A percentile compares a stretch with the other conserved stretches of the same genome.
phyloP scores from a whole-genome alignment of 306 rosid genomes.

The Fragaria iinumae region DNA sequence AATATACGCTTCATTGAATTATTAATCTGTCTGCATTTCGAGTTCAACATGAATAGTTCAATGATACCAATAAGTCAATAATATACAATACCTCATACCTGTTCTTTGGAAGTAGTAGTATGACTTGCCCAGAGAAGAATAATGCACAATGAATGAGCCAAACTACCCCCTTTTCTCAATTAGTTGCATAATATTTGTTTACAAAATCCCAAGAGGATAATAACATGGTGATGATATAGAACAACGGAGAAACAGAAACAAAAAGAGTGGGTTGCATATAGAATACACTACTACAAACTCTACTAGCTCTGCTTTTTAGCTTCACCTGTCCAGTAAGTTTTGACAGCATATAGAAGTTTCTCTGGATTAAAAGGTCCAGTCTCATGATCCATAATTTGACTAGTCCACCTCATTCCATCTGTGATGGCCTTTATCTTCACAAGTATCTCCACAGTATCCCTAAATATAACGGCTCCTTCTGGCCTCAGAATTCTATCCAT shows the following conservation, averaged over 20 bases:
- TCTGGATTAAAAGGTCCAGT: constrained; percentile 93
- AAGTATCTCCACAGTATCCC: constrained; percentile 76
- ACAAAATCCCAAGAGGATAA: constrained; percentile 12
- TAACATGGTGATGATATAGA: background rate
- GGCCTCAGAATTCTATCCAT: constrained; percentile 95
- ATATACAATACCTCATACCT: background rate
- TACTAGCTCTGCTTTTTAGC: constrained; percentile 33
- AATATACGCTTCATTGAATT: too few relatives aligned
- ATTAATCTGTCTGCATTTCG: background rate
- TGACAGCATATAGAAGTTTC: constrained; percentile 77
- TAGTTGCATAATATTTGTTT: constrained; percentile 4
- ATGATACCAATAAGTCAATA: background rate
- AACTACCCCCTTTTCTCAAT: constrained; percentile 5
- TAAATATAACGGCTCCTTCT: constrained; percentile 81
- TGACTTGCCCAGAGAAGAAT: background rate
- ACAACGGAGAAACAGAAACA: background rate
- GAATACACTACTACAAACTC: constrained; percentile 5
- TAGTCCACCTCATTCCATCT: constrained; percentile 80
- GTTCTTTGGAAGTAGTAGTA: background rate
- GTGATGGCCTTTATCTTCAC: constrained; percentile 65
- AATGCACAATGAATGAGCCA: constrained; percentile 1
- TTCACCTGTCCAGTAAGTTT: constrained; percentile 80
- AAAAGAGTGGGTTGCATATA: background rate
- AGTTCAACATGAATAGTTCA: background rate
- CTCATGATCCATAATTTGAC: constrained; percentile 88